Percentiles rank a stretch among this genome's conserved stretches.
These are phyloP conservation scores for Serendipita indica DNA, from an alignment of 768 basidiomycete species.

Conservation along the genomic window DNA sequence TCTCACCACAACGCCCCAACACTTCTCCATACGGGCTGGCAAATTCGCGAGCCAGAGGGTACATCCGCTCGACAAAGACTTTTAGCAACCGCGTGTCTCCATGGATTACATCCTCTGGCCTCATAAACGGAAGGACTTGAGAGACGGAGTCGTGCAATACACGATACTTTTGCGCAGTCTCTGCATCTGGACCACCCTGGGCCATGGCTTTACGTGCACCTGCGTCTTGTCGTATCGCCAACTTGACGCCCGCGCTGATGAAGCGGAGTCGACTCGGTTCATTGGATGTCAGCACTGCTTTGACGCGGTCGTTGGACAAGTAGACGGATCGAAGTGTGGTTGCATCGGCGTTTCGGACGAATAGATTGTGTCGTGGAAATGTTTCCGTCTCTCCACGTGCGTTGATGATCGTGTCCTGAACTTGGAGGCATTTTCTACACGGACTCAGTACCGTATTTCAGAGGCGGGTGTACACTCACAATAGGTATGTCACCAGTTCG, in stretches of 20 bases:
- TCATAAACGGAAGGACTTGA: constrained; percentile 68
- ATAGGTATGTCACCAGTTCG: constrained; percentile 53
- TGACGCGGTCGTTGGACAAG: constrained; percentile 73
- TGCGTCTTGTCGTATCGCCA: constrained; percentile 79
- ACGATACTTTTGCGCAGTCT: constrained; percentile 45
- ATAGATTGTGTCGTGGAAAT: constrained; percentile 65
- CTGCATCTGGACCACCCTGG: constrained; percentile 29
- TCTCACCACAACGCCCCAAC: constrained; percentile 42
- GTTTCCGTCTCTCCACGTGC: constrained; percentile 10
- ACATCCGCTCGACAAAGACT: constrained; percentile 60
- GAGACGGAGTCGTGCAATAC: constrained; percentile 75
- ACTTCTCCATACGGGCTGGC: constrained; percentile 39
- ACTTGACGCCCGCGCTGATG: constrained; percentile 85
- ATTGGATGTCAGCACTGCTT: constrained; percentile 63
- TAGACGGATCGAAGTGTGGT: constrained; percentile 59
- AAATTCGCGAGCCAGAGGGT: constrained; percentile 59
- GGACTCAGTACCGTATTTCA: no score
- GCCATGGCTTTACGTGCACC: constrained; percentile 26
- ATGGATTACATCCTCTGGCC: constrained; percentile 43
- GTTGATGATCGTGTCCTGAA: no score
- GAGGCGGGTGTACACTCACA: constrained; percentile 53
- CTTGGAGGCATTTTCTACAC: background rate
- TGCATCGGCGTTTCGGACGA: constrained; percentile 68
- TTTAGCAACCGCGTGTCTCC: constrained; percentile 43
- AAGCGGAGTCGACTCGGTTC: constrained; percentile 74